Evolutionary conservation across 495 filamentous ascomycete genomes (phyloP), one percentile per base, ranked within the genome.

Genomic region (Trichodelitschia bisporula): DNA sequence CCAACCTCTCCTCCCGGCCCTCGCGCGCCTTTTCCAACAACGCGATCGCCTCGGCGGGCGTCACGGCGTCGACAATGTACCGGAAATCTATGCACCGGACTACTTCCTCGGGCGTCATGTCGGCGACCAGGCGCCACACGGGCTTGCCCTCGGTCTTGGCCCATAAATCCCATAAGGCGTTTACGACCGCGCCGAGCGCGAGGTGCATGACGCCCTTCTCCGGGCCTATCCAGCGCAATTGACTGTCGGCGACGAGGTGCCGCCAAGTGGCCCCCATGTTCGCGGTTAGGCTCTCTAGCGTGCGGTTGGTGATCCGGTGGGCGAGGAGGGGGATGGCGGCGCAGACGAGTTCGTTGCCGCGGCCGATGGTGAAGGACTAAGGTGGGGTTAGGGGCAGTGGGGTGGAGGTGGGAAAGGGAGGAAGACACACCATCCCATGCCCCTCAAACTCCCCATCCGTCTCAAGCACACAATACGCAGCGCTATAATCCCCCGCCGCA

Each of bases 131-230:
- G 15, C 69, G 61, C 83, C 83, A 93, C 2, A 93, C 74, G 8
- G 83, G 83, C 52, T 90, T 91, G 20, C 62, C 56, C 11, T 82
- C 64, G 8, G 61, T 59, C 50, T 91, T 91, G 24, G 78, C 78
- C 82, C 83, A 90, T 11, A 93, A 66, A 53, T 93, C 83, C 83
- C 83, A 93, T 37, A 90, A 54, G 0, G 80, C 83, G 47, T 93
- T 93, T 32, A 93, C 72, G 15, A 91, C 72, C 19, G 82, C 77
- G 17, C 77, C 80, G 0, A 89, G 69, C 2, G 83, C 83, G 0
- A 93, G 68, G 50, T 93, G 83, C 37, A 84, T 86, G 11, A 91
- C 83, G 30, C 83, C 83, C 54, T 91, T 91, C 46, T 93, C 83
- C 1, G 83, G 83, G 0, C 83, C 83, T 44, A 91, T 84, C 83